Percentiles rank a stretch among this genome's conserved stretches.
These are phyloP conservation scores for Allodekkera sacchari DNA, from an alignment of 805 yeast genomes.

Conservation along the genomic window DNA sequence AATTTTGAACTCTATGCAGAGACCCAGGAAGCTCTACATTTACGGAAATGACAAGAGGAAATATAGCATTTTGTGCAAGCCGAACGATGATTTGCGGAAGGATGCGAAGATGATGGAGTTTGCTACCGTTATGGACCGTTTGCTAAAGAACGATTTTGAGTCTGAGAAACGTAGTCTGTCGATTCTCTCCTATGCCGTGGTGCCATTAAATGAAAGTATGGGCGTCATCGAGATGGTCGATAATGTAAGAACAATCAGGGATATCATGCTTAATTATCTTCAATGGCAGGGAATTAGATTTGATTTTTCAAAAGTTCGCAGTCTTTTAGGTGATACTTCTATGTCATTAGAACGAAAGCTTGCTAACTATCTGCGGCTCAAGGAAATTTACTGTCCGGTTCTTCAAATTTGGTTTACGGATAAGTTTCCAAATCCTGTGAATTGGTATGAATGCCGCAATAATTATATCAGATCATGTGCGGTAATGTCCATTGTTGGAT, in stretches of 20 bases:
- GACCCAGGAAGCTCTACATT: constrained; percentile 70
- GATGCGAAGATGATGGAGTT: constrained; percentile 93
- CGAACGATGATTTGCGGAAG: constrained; percentile 85
- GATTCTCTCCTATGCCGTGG: constrained; percentile 78
- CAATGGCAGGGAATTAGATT: constrained; percentile 18
- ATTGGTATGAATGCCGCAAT: constrained; percentile 78
- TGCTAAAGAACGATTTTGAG: constrained; percentile 58
- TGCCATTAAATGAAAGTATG: constrained; percentile 76
- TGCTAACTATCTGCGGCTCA: constrained; percentile 25
- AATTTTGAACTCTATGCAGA: constrained; percentile 75
- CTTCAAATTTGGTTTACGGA: constrained; percentile 83
- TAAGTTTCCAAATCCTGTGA: constrained; percentile 79
- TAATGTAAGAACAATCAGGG: constrained; percentile 63
- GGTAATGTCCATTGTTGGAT: constrained; percentile 97
- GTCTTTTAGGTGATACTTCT: constrained; percentile 15
- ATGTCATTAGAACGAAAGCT: constrained; percentile 25
- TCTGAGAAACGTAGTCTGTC: constrained; percentile 64
- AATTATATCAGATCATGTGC: constrained; percentile 74
- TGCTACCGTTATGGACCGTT: constrained; percentile 74
- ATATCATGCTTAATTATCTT: constrained; percentile 34
- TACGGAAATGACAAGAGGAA: constrained; percentile 71
- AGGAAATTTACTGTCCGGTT: constrained; percentile 50
- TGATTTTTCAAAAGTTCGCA: constrained; percentile 21
- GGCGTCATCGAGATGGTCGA: constrained; percentile 91
- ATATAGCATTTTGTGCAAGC: constrained; percentile 74